These are phyloP conservation scores for Krasilnikovozyma curviuscula DNA, from an alignment of 768 basidiomycete genomes.

Conservation along the genomic window DNA sequence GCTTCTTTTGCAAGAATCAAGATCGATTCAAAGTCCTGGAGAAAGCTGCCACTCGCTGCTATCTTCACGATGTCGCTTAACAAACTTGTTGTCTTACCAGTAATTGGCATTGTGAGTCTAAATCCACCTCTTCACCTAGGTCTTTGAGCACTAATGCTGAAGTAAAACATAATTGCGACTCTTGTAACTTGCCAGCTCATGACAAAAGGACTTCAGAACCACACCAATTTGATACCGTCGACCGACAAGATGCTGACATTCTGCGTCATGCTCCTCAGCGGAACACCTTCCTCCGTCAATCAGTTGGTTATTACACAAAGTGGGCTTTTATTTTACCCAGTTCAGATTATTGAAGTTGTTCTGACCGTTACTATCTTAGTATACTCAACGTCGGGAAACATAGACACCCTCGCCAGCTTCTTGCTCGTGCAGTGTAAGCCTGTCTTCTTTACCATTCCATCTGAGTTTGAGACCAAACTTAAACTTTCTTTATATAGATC, in stretches of 20 bases:
- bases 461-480: too few species aligned
- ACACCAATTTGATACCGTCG: conserved; percentile 25
- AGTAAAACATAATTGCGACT: too few species aligned
- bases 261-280: conserved; percentile 32
- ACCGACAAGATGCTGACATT: conserved; percentile 31
- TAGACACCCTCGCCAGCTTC: conserved; percentile 33
- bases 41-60: conserved; percentile 28
- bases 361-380: too few species aligned
- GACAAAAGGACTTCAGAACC: conserved; percentile 19
- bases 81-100: too few species aligned
- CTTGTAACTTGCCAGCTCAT: too few species aligned
- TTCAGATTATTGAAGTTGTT: too few species aligned
- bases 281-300: conserved; percentile 32
- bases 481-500: too few species aligned
- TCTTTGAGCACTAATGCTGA: too few species aligned
- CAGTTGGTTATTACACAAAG: conserved; percentile 32
- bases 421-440: conserved; percentile 33
- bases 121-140: too few species aligned
- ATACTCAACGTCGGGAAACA: conserved; percentile 32
- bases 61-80: too few species aligned
- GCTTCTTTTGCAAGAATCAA: conserved; percentile 31
- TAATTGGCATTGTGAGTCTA: conserved; percentile 31
- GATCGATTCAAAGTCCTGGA: conserved; percentile 25
- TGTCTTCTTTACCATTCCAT: too few species aligned
- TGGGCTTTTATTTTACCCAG: too few species aligned